A percentile compares a stretch with the other conserved stretches of the same genome.
Conservation (phyloP, 371 early-diverging fungal genomes). For the Haplosporangium sp. region DNA sequence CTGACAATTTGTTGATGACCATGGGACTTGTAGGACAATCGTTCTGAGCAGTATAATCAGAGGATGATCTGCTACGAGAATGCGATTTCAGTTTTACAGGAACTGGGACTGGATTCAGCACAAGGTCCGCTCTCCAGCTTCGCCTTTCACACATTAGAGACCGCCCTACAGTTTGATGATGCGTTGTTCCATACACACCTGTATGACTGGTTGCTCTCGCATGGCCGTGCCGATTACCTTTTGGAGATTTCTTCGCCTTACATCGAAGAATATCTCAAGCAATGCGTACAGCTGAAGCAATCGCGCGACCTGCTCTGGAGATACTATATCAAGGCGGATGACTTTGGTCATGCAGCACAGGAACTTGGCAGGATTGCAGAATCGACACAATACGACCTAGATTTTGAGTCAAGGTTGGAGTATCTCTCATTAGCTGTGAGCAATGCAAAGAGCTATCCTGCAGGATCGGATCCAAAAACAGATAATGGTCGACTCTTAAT, state of each 20-base stretch:
- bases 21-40: constrained; percentile 33
- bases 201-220: constrained; percentile 47
- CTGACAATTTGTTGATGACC: neutral
- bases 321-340: constrained; percentile 72
- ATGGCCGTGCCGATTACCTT: constrained; percentile 45
- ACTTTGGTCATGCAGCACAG: constrained; percentile 74
- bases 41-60: constrained; percentile 49
- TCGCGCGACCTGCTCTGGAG: constrained; percentile 77
- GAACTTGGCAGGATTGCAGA: constrained; percentile 73
- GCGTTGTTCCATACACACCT: constrained; percentile 48
- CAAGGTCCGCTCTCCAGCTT: constrained; percentile 43
- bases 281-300: constrained; percentile 63
- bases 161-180: constrained; percentile 51
- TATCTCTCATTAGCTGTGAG: constrained; percentile 78
- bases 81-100: constrained; percentile 31
- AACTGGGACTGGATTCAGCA: constrained; percentile 34
- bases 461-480: constrained; percentile 48
- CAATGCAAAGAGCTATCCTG: constrained; percentile 73
- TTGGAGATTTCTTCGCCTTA: constrained; percentile 65
- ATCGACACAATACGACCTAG: constrained; percentile 57
- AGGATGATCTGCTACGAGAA: constrained; percentile 49
- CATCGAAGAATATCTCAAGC: constrained; percentile 75
- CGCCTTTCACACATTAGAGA: constrained; percentile 38
- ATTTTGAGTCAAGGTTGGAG: constrained; percentile 69
- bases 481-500: constrained; percentile 56